Base-by-base conservation (phyloP, 305 asterid genomes). In the Salvia sclarea region DNA sequence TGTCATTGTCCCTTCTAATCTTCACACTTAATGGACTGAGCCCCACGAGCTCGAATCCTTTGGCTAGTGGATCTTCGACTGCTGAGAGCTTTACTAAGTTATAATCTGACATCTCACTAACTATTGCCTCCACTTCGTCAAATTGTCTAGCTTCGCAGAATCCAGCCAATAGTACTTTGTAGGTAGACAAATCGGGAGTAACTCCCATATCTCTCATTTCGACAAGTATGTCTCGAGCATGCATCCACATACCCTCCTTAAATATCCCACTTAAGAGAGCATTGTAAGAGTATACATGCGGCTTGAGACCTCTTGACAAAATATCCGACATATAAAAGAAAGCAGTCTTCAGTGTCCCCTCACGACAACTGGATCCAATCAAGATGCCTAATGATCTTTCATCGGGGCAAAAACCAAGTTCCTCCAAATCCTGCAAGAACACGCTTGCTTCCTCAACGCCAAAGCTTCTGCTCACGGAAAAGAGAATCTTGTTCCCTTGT, bases 191-290 rank as follows among this genome's bases (percentile, higher is more conserved):
- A 57, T 76, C 57, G 2, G 87, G 85, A 48, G 68, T 30, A 6
- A 86, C 83, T 41, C 81, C 96, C 75, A 69, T 66, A 64, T 89
- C 96, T 5, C 82, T 80, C 99, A 94, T 91, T 69, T 94, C 97
- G 52, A 71, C 64, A 24, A 94, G 85, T 76, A 94, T 53, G 18
- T 86, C 87, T 48, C 59, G 76, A 47, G 82, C 56, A 66, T 86
- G 91, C 75, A 70, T 75, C 92, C 95, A 87, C 96, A 91, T 63
- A 55, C 84, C 90, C 76, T 79, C 85, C 78, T 80, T 83, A 69
- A 87, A 82, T 52, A 89, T 73, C 14, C 88, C 91, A 73, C 96
- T 78, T 44, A 94, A 76, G 61, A 94, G 77, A 45, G 98, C 91
- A 78, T 91, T 86, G 64, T 89, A 94, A 28, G 98, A 84, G 79